Evolutionary conservation across 306 rosid genomes (phyloP), one percentile per base, ranked within the genome.

Genomic region (Lupinus albus): DNA sequence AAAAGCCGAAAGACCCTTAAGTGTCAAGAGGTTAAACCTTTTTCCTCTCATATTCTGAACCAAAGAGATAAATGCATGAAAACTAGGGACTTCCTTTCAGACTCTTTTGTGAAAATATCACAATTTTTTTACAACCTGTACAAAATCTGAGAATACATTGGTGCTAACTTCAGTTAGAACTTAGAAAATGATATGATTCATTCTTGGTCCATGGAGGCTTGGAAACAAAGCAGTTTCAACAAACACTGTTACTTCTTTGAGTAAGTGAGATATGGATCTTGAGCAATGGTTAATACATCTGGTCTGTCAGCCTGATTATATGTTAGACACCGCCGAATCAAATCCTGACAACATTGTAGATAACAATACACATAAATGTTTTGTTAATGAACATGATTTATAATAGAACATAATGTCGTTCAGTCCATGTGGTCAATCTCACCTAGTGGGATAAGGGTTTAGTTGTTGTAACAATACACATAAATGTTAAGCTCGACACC

Each of bases 291-390:
- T 65, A 90, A 76, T n/a, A 94, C 99, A 73, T 94, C 99, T 9
- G 99, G 96, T 73, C 99, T 88, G 48, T 94, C 99, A 1, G 72
- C 84, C 89, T 94, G 99, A 81, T 86, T 84, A 81, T 90, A 90
- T 16, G 97, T 88, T 58, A 94, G 80, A 80, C 99, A 94, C 11
- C 95, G 86, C n/a, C 99, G 84, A 32, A 90, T 90, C 46, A 94
- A 78, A 16, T 94, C 99, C 99, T 94, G 77, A 80, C 57, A 56
- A 70, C 25, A 14, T 35, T 61, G 42, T 57, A 54, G 20, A 18
- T 21, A n/a, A 35, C 8, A 39, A 18, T 21, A 61, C 16, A 50
- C 28, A 62, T 12, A 12, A 25, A 49, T 65, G 54, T 72, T 50
- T n/a, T n/a, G n/a, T n/a, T n/a, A n/a, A n/a, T n/a, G n/a, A n/a